These are phyloP conservation scores for Gloeophyllum trabeum DNA, from an alignment of 768 basidiomycete genomes.

Conservation along the genomic window DNA sequence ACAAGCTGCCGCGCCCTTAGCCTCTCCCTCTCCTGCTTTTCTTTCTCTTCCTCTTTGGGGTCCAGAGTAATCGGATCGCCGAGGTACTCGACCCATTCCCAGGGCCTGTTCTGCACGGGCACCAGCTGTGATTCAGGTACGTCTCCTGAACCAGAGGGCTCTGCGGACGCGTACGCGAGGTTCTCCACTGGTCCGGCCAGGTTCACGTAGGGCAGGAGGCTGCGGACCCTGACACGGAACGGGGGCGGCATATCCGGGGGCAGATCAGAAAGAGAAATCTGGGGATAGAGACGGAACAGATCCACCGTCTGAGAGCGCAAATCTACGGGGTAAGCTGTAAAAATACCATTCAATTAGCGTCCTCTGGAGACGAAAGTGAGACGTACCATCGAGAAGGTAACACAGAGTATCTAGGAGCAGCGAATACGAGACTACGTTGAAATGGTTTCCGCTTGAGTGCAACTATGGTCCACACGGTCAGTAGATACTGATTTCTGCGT, in stretches of 20 bases:
- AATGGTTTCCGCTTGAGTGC: conserved; percentile 38
- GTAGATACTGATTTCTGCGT: conserved; percentile 3
- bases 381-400: conserved; percentile 62
- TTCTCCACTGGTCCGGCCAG: conserved; percentile 38
- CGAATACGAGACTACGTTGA: conserved; percentile 49
- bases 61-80: conserved; percentile 41
- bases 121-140: conserved; percentile 30
- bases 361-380: not conserved
- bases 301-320: conserved; percentile 43
- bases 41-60: conserved; percentile 29
- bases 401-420: conserved; percentile 65
- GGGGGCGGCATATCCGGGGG: conserved; percentile 44
- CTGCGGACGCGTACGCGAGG: conserved; percentile 48
- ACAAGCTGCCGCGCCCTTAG: conserved; percentile 24
- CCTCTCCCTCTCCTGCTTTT: conserved; percentile 27
- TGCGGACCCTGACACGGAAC: conserved; percentile 43
- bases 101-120: conserved; percentile 63
- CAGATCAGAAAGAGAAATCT: conserved; percentile 34
- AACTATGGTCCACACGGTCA: conserved; percentile 24
- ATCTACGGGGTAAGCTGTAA: conserved; percentile 56
- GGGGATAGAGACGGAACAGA: conserved; percentile 56
- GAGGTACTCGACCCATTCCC: conserved; percentile 81
- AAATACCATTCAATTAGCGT: not conserved
- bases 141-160: conserved; percentile 41
- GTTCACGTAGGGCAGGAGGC: conserved; percentile 47